Base-by-base conservation (phyloP, 495 filamentous ascomycete genomes). In the Hypoxylon crocopeplum region DNA sequence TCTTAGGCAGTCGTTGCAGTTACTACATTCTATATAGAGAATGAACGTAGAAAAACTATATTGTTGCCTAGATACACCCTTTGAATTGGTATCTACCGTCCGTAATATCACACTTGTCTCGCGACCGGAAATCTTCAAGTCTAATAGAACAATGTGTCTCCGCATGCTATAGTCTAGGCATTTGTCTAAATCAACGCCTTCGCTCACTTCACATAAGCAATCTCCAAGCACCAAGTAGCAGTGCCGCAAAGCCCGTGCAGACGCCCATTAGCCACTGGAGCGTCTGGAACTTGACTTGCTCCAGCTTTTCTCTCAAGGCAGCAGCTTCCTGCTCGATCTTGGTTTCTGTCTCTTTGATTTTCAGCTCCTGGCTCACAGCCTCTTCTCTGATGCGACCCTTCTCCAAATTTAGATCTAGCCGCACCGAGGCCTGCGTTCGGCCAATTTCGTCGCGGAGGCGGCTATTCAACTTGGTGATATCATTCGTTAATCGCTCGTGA, bases 231-330 rank as follows among this genome's bases (percentile, higher is more conserved):
- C 94, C 93, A 69, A 98, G 80, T 74, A 97, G 82, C 73, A 98
- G 74, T 51, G 94, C 94, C 33, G 93, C 93, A 36, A 95, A 97
- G 67, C 82, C 77, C 0, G 94, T 97, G 68, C 91, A 96, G 51
- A 98, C 94, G 72, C 94, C 94, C 87, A 98, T 96, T 27, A 99
- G 78, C 94, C 94, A 99, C 77, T 98, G 95, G 69, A 99, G 72
- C 38, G 95, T 98, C 64, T 89, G 89, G 73, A 98, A 98, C 78
- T 99, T 98, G 56, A 99, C 94, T 50, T 89, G 91, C 79, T 98
- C 95, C 25, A 99, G 79, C 74, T 93, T 85, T 76, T 97, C 94
- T 57, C 91, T 78, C 62, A 99, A 70, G 16, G 88, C 89, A 17
- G 94, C 94, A 33, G 94, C 92, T 77, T 98, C 94, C 77, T 97